A percentile compares a stretch with the other conserved stretches of the same genome.
Conservation (phyloP, 2,329 filamentous ascomycete genomes). For the Chaetomium sp. region DNA sequence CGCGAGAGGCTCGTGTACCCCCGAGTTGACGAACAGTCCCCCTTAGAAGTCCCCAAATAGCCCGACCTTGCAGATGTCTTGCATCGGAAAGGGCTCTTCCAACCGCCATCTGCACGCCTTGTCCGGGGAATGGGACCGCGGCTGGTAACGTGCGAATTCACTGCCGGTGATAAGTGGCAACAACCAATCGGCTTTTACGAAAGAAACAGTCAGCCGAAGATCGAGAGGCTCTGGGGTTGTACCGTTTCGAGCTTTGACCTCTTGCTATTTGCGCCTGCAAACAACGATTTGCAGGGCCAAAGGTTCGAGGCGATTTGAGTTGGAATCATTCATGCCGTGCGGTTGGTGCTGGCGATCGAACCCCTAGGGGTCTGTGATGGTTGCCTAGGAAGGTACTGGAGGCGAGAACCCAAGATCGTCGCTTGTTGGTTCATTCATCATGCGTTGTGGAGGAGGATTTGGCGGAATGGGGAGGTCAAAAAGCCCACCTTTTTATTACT, state of each 20-base stretch:
- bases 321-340: constrained; percentile 30
- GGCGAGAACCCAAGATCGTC: constrained; percentile 2
- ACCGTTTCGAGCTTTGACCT: constrained; percentile 11
- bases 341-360: constrained; percentile 9
- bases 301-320: not conserved
- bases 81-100: constrained; percentile 33
- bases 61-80: constrained; percentile 27
- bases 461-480: not conserved
- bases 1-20: too few species aligned
- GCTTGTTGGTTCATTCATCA: constrained; percentile 17
- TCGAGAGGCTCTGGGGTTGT: not conserved
- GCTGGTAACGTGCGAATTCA: constrained; percentile 25
- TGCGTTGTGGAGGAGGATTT: not conserved
- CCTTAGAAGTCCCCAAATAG: constrained; percentile 24
- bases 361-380: not conserved
- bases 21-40: not conserved
- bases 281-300: not conserved
- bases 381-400: not conserved
- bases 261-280: constrained; percentile 12
- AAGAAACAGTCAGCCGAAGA: constrained; percentile 3
- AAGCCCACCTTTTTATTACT: not conserved
- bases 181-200: constrained; percentile 13
- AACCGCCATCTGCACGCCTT: constrained; percentile 27
- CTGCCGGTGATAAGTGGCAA: not conserved
- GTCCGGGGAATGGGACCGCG: constrained; percentile 20